These are phyloP conservation scores for Arthrobotrys entomopaga DNA, from an alignment of 2,329 filamentous ascomycete species.

Conservation along the genomic window DNA sequence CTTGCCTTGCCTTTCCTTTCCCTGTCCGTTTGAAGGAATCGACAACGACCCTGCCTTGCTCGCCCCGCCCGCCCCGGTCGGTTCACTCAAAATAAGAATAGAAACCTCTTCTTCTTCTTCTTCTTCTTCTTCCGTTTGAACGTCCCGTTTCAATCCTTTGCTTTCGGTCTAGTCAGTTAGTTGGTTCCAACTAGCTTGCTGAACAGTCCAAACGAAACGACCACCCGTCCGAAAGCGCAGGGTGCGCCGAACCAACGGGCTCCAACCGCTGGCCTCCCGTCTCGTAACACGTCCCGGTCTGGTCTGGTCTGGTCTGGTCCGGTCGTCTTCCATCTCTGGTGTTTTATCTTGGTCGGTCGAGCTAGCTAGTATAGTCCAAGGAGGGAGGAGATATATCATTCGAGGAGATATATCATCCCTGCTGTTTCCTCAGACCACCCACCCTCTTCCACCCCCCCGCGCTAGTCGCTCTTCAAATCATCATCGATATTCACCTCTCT, in stretches of 20 bases:
- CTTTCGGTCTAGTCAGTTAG: too few species aligned
- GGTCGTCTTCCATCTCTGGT: slow-evolving; percentile 12
- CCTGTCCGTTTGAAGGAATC: not conserved
- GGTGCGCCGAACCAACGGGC: slow-evolving; percentile 47
- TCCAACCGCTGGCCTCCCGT: slow-evolving; percentile 35
- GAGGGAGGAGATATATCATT: too few species aligned
- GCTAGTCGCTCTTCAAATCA: not conserved
- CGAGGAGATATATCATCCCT: too few species aligned
- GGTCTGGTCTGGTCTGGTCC: too few species aligned
- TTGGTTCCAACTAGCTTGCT: too few species aligned
- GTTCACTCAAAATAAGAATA: not conserved
- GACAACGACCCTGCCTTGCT: not conserved
- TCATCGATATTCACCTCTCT: slow-evolving; percentile 10
- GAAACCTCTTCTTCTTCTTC: too few species aligned
- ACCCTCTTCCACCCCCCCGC: not conserved
- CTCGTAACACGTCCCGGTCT: slow-evolving; percentile 45
- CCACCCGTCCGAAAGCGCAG: slow-evolving; percentile 14
- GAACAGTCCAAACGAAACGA: too few species aligned
- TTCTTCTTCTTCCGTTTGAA: not conserved
- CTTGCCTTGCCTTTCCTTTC: too few species aligned
- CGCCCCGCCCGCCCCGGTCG: not conserved
- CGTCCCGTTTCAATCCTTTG: slow-evolving; percentile 7
- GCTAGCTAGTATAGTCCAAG: not conserved
- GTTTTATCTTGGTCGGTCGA: slow-evolving; percentile 12
- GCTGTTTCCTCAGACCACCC: not conserved